These are phyloP conservation scores for Tolypocladium ovalisporum DNA, from an alignment of 2,329 filamentous ascomycete genomes.

Conservation along the genomic window DNA sequence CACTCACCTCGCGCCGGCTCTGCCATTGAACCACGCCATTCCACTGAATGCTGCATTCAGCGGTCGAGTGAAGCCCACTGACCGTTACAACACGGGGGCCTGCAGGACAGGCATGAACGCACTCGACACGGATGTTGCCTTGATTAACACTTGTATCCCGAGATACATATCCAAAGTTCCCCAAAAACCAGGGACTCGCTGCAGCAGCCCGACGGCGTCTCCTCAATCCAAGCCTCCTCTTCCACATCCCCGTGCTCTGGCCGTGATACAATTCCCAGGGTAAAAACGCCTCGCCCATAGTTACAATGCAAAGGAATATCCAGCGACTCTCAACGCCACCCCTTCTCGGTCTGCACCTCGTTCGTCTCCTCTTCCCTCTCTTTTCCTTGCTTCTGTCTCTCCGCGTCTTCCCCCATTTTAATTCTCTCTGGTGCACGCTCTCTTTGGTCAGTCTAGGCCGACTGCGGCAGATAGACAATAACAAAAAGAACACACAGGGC, in stretches of 20 bases:
- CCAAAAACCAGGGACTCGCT: background rate
- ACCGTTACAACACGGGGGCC: too few species aligned
- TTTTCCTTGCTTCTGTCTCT: background rate
- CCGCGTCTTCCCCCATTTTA: background rate
- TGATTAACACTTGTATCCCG: background rate
- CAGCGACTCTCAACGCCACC: background rate
- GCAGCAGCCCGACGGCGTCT: background rate
- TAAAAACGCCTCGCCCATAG: constrained; percentile 1
- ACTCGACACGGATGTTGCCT: background rate
- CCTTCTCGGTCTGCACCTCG: background rate
- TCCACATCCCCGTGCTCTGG: background rate
- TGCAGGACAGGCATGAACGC: too few species aligned
- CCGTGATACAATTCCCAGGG: background rate
- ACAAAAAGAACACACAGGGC: background rate
- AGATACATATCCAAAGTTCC: background rate
- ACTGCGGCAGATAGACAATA: background rate
- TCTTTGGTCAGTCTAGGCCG: background rate
- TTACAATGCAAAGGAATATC: background rate
- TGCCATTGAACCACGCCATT: too few species aligned
- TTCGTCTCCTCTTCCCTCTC: background rate
- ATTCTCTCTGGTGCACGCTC: background rate
- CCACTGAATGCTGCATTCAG: too few species aligned
- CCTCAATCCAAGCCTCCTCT: background rate
- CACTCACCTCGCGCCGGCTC: too few species aligned
- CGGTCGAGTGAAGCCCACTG: too few species aligned